Conservation (phyloP, 2,329 filamentous ascomycete genomes). For the Fusarium pseudograminearum region DNA sequence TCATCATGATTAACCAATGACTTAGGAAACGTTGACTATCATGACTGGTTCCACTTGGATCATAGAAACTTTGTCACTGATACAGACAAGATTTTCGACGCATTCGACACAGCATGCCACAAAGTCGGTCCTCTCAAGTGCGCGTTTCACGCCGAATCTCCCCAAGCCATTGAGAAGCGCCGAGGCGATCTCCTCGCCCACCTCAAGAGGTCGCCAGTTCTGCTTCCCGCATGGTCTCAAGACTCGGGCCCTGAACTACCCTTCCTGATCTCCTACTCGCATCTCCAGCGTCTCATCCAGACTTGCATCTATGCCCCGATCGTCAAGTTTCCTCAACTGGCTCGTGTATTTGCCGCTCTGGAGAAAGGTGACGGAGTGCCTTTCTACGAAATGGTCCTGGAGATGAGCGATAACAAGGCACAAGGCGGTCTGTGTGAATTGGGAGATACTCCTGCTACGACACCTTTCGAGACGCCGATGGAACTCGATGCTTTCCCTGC, state of each 20-base stretch:
- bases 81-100: constrained; percentile 64
- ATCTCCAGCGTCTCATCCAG: constrained; percentile 58
- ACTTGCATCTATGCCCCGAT: constrained; percentile 60
- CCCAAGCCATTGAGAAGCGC: constrained; percentile 55
- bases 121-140: constrained; percentile 63
- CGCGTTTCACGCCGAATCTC: constrained; percentile 55
- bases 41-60: constrained; percentile 63
- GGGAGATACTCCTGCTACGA: constrained; percentile 47
- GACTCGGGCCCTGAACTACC: constrained; percentile 56
- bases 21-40: constrained; percentile 63
- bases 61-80: constrained; percentile 64
- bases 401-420: constrained; percentile 7
- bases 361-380: constrained; percentile 59
- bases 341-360: constrained; percentile 57
- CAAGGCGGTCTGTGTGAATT: constrained; percentile 40
- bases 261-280: constrained; percentile 63
- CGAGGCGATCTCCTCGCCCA: constrained; percentile 56
- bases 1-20: not conserved
- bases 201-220: constrained; percentile 58
- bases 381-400: constrained; percentile 54
- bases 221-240: constrained; percentile 52
- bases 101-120: constrained; percentile 67
- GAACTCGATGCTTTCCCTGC: constrained; percentile 58
- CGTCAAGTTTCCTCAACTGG: constrained; percentile 56
- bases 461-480: constrained; percentile 42